Evolutionary conservation across 305 asterid species (phyloP), one percentile per base, ranked within the genome.

Genomic region (Solanum hybrid): DNA sequence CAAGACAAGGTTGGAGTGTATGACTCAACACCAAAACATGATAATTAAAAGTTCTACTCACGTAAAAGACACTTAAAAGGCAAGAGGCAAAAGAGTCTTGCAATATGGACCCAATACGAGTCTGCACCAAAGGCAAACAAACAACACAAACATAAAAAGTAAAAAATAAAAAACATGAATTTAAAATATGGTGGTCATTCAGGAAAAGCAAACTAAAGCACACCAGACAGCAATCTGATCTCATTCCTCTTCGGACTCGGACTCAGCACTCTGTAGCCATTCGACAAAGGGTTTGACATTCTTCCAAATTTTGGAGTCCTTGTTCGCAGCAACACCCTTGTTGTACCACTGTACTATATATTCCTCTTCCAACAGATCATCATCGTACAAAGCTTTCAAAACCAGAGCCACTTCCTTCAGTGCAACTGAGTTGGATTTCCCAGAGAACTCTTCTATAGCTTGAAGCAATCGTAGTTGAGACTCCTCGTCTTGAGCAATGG

Each of bases 191-290:
- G 34, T 6, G 16, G 64, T 24, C 16, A 11, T 6, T 79, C 86
- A 24, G n/a, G 86, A 5, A 79, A 79, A n/a, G 34, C 8, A 38
- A 80, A 26, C 86, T 27, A 13, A n/a, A 79, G 60, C 36, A 38
- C 56, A 40, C 86, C 14, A n/a, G 32, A 36, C 32, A 79, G n/a
- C 64, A 79, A 79, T 11, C 20, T 9, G 66, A 80, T 24, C 36
- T 80, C 69, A 80, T 38, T 80, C 86, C 36, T 92, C 92, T 56
- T 90, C 93, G 3, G 92, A 82, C 76, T 92, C 93, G 0, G 91
- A 92, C 60, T 92, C 93, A 2, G 92, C 92, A 40, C 86, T 90
- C 69, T 90, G 91, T 17, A 92, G 89, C 93, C 93, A 92, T 27
- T 92, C 92, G 5, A 90, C 37, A 60, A 92, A 90, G 7, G 93